Conservation (phyloP, 1,284 basidiomycete genomes). For the Grifola frondosa region DNA sequence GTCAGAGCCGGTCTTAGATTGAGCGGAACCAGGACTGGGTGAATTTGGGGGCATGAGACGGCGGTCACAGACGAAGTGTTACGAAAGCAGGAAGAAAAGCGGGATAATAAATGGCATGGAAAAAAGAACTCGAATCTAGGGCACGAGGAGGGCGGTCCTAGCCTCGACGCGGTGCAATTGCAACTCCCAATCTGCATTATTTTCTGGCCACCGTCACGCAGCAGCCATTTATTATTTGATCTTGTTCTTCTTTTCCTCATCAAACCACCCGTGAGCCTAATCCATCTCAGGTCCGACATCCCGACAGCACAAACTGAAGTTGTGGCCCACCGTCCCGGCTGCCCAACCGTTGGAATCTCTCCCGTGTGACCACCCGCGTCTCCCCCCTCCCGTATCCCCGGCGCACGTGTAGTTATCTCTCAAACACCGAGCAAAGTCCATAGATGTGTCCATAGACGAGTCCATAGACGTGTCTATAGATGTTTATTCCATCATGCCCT, state of each 20-base stretch:
- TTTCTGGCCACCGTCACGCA: too few species aligned
- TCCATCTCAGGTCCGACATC: slow-evolving; percentile 10
- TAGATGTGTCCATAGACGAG: too few species aligned
- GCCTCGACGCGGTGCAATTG: too few species aligned
- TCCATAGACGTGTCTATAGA: too few species aligned
- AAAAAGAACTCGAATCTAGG: slow-evolving; percentile 63
- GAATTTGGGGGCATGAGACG: slow-evolving; percentile 27
- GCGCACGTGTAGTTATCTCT: slow-evolving; percentile 16
- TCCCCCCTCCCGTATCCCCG: slow-evolving; percentile 20
- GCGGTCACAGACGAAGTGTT: slow-evolving; percentile 26
- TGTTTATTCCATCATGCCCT: not conserved
- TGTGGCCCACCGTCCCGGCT: slow-evolving; percentile 17
- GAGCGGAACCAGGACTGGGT: slow-evolving; percentile 28
- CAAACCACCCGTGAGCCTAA: slow-evolving; percentile 7
- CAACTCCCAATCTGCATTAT: too few species aligned
- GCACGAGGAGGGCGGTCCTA: slow-evolving; percentile 56
- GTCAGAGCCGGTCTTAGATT: slow-evolving; percentile 39
- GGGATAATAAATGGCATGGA: slow-evolving; percentile 30
- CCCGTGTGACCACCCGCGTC: slow-evolving; percentile 26
- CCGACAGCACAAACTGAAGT: slow-evolving; percentile 19
- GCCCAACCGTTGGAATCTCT: slow-evolving; percentile 5
- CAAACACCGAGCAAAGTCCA: not conserved
- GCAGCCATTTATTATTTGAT: too few species aligned
- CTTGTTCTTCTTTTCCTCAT: too few species aligned
- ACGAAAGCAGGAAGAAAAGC: slow-evolving; percentile 17